A percentile compares a stretch with the other conserved stretches of the same genome.
These are phyloP conservation scores for Candida lessepsii DNA, from an alignment of 805 yeast genomes.

Conservation along the genomic window DNA sequence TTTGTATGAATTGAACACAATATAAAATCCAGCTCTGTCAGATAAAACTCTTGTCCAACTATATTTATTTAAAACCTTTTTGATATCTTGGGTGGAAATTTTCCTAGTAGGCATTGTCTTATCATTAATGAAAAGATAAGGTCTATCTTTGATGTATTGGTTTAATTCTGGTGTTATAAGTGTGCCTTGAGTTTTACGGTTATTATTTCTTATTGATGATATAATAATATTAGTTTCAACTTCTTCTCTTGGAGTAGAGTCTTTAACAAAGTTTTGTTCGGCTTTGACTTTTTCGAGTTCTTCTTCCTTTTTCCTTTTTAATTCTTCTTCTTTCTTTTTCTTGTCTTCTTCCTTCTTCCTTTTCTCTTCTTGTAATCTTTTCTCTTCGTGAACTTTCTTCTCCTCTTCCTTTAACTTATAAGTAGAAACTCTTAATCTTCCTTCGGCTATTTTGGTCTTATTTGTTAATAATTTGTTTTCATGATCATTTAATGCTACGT, in stretches of 20 bases:
- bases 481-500: slow-evolving; percentile 51
- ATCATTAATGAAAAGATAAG: slow-evolving; percentile 55
- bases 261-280: background rate
- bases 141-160: slow-evolving; percentile 52
- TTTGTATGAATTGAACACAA: slow-evolving; percentile 59
- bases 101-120: slow-evolving; percentile 47
- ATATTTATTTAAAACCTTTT: slow-evolving; percentile 55
- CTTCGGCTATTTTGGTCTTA: slow-evolving; percentile 36
- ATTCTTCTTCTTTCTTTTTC: slow-evolving; percentile 18
- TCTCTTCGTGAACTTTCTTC: slow-evolving; percentile 21
- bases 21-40: slow-evolving; percentile 65
- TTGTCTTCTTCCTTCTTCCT: slow-evolving; percentile 20
- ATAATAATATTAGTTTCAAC: slow-evolving; percentile 36
- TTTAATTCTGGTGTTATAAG: slow-evolving; percentile 50
- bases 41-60: slow-evolving; percentile 65
- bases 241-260: slow-evolving; percentile 11
- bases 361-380: slow-evolving; percentile 5
- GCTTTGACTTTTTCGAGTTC: slow-evolving; percentile 5
- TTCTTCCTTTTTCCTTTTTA: slow-evolving; percentile 6
- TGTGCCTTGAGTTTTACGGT: slow-evolving; percentile 32
- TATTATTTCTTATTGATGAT: slow-evolving; percentile 29
- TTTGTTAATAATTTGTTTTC: slow-evolving; percentile 37
- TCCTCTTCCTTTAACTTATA: slow-evolving; percentile 34
- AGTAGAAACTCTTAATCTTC: slow-evolving; percentile 23
- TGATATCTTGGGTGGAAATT: slow-evolving; percentile 55